Evolutionary conservation across 2,329 filamentous ascomycete species (phyloP).

Genomic region (Pseudopithomyces chartarum): DNA sequence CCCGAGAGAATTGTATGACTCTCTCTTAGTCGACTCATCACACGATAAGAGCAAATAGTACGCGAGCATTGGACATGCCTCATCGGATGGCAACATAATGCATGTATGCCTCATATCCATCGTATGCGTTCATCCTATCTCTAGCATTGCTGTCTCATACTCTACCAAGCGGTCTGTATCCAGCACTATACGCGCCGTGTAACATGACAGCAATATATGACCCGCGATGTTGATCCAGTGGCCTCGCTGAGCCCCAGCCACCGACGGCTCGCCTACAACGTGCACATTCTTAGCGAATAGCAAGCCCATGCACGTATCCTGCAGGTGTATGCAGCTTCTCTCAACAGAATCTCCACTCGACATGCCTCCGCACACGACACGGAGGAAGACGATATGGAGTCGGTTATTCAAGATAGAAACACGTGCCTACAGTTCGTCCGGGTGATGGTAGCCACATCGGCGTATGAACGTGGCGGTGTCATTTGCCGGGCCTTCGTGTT

Average conservation of each 20-base stretch:
- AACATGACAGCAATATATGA: constrained; percentile 9
- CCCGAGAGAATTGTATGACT: no score
- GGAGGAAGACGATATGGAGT: not conserved
- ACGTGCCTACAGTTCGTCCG: not conserved
- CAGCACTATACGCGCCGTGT: constrained; percentile 5
- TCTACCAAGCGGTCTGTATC: not conserved
- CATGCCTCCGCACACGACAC: not conserved
- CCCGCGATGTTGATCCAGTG: not conserved
- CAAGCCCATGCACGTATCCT: constrained; percentile 16
- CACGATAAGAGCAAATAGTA: not conserved
- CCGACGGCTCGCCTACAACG: constrained; percentile 14
- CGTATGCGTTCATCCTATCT: constrained; percentile 1
- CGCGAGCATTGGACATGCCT: not conserved
- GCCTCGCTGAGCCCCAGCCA: not conserved
- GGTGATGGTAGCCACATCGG: constrained; percentile 7
- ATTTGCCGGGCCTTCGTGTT: not conserved
- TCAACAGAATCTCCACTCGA: constrained; percentile 15
- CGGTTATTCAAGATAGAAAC: not conserved
- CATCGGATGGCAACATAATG: not conserved
- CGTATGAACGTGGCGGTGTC: constrained; percentile 1
- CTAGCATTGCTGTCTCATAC: not conserved
- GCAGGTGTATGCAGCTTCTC: constrained; percentile 16
- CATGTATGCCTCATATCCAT: not conserved
- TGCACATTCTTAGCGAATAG: constrained; percentile 24
- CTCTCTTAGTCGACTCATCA: no score